Evolutionary conservation across 2,329 filamentous ascomycete species (phyloP).

Genomic region (Keithomyces neogunnii): DNA sequence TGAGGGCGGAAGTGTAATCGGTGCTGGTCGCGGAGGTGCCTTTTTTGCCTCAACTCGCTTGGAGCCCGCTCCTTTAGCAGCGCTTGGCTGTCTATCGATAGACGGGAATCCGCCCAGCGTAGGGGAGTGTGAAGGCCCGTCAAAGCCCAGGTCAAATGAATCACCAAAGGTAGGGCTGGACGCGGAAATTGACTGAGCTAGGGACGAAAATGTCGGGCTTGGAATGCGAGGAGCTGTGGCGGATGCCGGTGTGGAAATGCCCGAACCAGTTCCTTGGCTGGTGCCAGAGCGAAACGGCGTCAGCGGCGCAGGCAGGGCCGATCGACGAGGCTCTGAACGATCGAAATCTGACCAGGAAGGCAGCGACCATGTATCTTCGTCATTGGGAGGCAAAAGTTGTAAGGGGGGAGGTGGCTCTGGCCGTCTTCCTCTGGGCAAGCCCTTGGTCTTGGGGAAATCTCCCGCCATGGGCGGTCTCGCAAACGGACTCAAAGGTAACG

Average conservation of each 20-base stretch:
- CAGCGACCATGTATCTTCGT: not conserved
- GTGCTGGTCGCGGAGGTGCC: constrained; percentile 23
- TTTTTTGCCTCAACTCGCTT: constrained; percentile 22
- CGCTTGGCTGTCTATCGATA: constrained; percentile 6
- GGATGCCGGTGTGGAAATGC: constrained; percentile 19
- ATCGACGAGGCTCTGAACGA: constrained; percentile 19
- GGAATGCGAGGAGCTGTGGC: constrained; percentile 23
- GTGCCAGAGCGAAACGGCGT: constrained; percentile 13
- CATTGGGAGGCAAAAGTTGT: not conserved
- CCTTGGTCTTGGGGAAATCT: constrained; percentile 24
- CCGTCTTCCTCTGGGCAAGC: constrained; percentile 26
- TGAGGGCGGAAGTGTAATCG: constrained; percentile 20
- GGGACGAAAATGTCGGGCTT: constrained; percentile 26
- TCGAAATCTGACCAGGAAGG: constrained; percentile 16
- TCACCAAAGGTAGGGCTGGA: constrained; percentile 22
- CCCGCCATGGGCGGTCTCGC: constrained; percentile 20
- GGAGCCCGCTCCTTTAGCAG: constrained; percentile 1
- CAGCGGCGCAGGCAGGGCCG: constrained; percentile 27
- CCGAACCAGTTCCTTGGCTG: constrained; percentile 3
- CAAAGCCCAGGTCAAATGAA: constrained; percentile 20
- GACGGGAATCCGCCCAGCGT: constrained; percentile 1
- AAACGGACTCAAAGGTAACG: constrained; percentile 18
- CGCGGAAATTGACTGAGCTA: constrained; percentile 24
- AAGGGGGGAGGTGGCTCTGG: constrained; percentile 9
- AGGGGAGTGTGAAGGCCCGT: not conserved